These are phyloP conservation scores for Dissoconium aciculare DNA, from an alignment of 2,329 filamentous ascomycete species.

Conservation along the genomic window DNA sequence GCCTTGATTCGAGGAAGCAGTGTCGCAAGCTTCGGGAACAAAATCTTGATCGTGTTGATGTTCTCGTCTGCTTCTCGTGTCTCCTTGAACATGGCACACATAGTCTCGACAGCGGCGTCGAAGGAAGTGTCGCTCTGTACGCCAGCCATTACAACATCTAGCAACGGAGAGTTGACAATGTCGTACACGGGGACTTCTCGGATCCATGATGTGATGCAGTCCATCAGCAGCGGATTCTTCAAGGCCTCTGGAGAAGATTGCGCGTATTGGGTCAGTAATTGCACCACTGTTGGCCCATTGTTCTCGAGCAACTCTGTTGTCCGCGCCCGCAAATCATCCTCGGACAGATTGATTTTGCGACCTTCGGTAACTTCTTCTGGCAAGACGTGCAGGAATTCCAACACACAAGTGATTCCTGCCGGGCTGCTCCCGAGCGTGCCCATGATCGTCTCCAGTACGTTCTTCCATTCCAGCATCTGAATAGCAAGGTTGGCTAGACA, in stretches of 20 bases:
- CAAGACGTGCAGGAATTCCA: conserved; percentile 92
- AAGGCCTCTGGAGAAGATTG: conserved; percentile 82
- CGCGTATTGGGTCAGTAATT: conserved; percentile 75
- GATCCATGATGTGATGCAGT: conserved; percentile 94
- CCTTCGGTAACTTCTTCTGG: conserved; percentile 98
- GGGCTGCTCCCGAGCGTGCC: conserved; percentile 60
- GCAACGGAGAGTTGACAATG: conserved; percentile 70
- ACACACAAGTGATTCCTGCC: conserved; percentile 67
- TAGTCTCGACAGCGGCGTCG: conserved; percentile 77
- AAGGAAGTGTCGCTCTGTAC: conserved; percentile 63
- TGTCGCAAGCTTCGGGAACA: conserved; percentile 67
- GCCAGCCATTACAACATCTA: conserved; percentile 66
- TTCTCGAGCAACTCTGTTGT: conserved; percentile 81
- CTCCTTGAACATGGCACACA: conserved; percentile 83
- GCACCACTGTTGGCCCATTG: conserved; percentile 76
- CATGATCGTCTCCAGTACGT: conserved; percentile 73
- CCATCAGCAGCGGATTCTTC: conserved; percentile 76
- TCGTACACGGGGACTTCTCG: conserved; percentile 75
- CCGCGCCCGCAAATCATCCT: conserved; percentile 80
- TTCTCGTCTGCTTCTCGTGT: conserved; percentile 89
- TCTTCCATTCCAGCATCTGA: conserved; percentile 90
- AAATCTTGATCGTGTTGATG: conserved; percentile 60
- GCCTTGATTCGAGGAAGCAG: conserved; percentile 63
- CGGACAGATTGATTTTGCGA: conserved; percentile 97
- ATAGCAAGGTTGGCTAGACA: conserved; percentile 90